Percentiles rank a stretch among this genome's conserved stretches.
Evolutionary conservation across 176 grass and related monocot species (phyloP).

Genomic region (Poa pratensis): DNA sequence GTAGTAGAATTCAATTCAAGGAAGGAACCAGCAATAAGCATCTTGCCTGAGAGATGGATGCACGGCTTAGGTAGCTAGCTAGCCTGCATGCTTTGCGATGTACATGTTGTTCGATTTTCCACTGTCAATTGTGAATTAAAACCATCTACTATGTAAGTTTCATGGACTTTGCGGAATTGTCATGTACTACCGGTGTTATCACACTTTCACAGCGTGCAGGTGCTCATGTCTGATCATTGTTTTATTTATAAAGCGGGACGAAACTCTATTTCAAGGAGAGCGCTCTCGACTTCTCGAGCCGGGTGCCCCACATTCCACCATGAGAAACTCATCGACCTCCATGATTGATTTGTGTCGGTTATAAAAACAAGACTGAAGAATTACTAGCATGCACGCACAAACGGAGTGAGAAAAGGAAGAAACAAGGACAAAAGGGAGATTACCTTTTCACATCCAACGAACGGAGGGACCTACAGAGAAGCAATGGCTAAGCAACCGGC

Average conservation of each 20-base stretch:
- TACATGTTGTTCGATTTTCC: slow-evolving; percentile 4
- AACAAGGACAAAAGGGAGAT: background rate
- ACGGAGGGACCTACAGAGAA: slow-evolving; percentile 9
- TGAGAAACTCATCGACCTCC: too few relatives aligned
- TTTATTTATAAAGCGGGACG: too few relatives aligned
- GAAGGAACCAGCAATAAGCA: slow-evolving; percentile 41
- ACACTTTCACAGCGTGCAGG: too few relatives aligned
- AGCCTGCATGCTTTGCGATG: slow-evolving; percentile 40
- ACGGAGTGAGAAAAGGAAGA: background rate
- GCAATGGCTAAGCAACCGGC: slow-evolving; percentile 22
- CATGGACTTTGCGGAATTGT: background rate
- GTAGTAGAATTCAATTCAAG: slow-evolving; percentile 51
- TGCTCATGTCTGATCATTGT: too few relatives aligned
- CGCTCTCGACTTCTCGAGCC: background rate
- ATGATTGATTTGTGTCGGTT: slow-evolving; percentile 34
- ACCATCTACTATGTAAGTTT: background rate
- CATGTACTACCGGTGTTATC: background rate
- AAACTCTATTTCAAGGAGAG: too few relatives aligned
- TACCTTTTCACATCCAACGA: background rate
- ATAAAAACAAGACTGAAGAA: background rate
- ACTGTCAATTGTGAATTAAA: slow-evolving; percentile 44
- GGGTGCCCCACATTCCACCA: slow-evolving; percentile 7
- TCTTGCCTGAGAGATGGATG: slow-evolving; percentile 9
- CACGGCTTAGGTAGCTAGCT: slow-evolving; percentile 37
- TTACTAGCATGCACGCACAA: slow-evolving; percentile 38